Conservation (phyloP, 83 land plant genomes). For the Diphasiastrum complanatum region DNA sequence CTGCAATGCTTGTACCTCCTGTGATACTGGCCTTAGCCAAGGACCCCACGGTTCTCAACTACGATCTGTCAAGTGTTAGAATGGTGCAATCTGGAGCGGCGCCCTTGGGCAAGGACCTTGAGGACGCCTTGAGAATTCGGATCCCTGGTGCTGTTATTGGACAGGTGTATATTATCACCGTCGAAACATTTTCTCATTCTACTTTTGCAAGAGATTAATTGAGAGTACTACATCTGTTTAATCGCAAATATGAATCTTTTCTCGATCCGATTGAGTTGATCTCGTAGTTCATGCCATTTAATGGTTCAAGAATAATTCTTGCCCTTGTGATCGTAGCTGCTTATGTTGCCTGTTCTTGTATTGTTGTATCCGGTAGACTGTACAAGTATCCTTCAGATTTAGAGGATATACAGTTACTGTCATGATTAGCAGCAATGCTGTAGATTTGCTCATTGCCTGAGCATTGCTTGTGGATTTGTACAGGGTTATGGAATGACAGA, state of each 20-base stretch:
- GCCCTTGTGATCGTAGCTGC: no score
- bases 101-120: constrained; percentile 84
- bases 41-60: constrained; percentile 40
- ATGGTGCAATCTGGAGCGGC: constrained; percentile 85
- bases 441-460: no score
- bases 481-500: constrained; percentile 93
- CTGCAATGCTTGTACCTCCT: constrained; percentile 83
- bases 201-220: background rate
- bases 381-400: no score
- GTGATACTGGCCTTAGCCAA: constrained; percentile 62
- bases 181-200: background rate
- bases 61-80: constrained; percentile 62
- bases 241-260: no score
- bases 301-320: no score
- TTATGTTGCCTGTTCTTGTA: no score
- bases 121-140: constrained; percentile 60
- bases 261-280: no score
- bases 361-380: no score
- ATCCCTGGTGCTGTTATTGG: constrained; percentile 62
- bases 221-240: no score
- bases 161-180: constrained; percentile 31
- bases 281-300: no score
- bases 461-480: background rate
- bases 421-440: no score
- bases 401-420: no score